Percentiles rank a stretch among this genome's conserved stretches.
Conservation (phyloP, 2,329 filamentous ascomycete species). For the Aspergillus sp. region DNA sequence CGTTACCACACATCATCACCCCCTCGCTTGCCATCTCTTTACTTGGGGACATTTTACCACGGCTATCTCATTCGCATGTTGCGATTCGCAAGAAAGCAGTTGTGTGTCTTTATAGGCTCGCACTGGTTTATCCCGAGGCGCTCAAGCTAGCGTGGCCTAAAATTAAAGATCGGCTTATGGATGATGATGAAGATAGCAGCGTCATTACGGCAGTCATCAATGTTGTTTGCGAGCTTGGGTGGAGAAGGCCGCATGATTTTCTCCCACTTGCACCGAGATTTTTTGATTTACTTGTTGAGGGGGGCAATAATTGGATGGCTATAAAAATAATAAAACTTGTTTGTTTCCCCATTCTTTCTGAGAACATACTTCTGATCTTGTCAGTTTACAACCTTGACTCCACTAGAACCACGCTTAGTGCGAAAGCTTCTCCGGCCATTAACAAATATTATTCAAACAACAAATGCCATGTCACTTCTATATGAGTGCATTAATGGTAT, state of each 20-base stretch:
- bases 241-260: conserved; percentile 90
- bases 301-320: conserved; percentile 98
- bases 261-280: conserved; percentile 83
- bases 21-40: conserved; percentile 87
- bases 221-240: conserved; percentile 91
- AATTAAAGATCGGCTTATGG: conserved; percentile 89
- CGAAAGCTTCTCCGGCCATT: conserved; percentile 87
- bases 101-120: conserved; percentile 87
- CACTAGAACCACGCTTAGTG: conserved; percentile 83
- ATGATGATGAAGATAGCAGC: conserved; percentile 82
- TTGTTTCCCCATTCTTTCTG: conserved; percentile 23
- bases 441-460: conserved; percentile 89
- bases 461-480: conserved; percentile 92
- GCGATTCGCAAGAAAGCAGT: conserved; percentile 92
- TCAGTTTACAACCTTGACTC: conserved; percentile 90
- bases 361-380: conserved; percentile 15
- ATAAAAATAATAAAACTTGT: conserved; percentile 98
- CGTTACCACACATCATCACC: conserved; percentile 92
- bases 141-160: conserved; percentile 92
- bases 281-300: conserved; percentile 86
- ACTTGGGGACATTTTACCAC: conserved; percentile 77
- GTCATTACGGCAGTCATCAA: conserved; percentile 96
- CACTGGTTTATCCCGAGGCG: conserved; percentile 94
- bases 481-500: conserved; percentile 99
- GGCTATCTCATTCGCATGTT: conserved; percentile 79